Conservation (phyloP, 176 grass and related monocot genomes). For the Chrysopogon serrulatus region DNA sequence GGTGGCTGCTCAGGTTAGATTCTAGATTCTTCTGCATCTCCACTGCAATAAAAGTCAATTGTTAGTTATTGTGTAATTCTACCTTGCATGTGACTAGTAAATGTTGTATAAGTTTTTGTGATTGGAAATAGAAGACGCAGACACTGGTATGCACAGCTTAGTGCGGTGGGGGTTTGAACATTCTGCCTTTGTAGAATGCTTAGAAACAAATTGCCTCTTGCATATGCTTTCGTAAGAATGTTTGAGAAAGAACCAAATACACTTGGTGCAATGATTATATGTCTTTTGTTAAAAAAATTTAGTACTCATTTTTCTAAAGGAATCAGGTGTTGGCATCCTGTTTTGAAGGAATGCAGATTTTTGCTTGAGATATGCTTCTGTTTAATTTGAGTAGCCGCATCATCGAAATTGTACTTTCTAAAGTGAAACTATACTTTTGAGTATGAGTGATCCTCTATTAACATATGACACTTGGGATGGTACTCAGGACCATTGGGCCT, state of each 20-base stretch:
- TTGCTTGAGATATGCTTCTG: background rate
- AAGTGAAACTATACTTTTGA: background rate
- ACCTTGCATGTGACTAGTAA: background rate
- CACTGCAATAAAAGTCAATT: too few species aligned
- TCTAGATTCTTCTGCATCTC: background rate
- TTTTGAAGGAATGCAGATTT: background rate
- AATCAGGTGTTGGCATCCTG: background rate
- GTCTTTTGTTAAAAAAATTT: too few species aligned
- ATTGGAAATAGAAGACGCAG: background rate
- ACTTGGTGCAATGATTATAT: too few species aligned
- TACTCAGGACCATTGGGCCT: constrained; percentile 69
- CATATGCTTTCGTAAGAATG: too few species aligned
- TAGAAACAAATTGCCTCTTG: background rate
- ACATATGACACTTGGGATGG: constrained; percentile 34
- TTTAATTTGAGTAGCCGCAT: background rate
- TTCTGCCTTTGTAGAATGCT: background rate
- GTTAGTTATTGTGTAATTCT: background rate
- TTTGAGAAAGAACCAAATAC: too few species aligned
- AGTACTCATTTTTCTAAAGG: background rate
- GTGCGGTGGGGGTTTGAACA: background rate
- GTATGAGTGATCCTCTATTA: background rate
- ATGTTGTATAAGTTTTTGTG: background rate
- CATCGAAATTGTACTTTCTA: background rate
- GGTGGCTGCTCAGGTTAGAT: constrained; percentile 77
- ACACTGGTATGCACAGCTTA: background rate